Base-by-base conservation (phyloP, 441 rosid genomes). In the Bocquillonia castaneifolia region DNA sequence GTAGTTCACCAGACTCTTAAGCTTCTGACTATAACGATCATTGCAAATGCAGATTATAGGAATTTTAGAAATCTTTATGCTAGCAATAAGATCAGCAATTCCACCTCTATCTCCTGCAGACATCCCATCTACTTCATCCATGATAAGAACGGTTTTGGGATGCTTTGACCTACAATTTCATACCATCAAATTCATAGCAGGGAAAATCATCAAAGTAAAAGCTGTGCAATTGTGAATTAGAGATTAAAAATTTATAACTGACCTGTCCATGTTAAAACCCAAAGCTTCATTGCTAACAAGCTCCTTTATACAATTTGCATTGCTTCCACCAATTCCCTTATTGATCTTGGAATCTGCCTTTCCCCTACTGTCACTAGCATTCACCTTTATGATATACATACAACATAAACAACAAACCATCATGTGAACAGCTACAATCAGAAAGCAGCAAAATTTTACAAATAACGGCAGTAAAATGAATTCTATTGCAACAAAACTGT, bases 121-220 rank as follows among this genome's bases (percentile, higher is more conserved):
- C 99, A 94, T 94, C 59, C 99, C 99, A 87, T 94, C 97, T 45
- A 91, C 97, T 87, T 94, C 99, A 75, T 94, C 99, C 99, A 94
- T 94, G 72, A 94, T 88, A 58, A 94, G 84, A 76, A 91, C 99
- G 56, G 91, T 79, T 72, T 89, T 93, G 22, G 78, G 86, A 77
- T 75, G 86, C 79, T 88, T 89, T 39, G 85, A 81, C 79, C 99
- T 94, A 79, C 45, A 79, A 75, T 73, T 60, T 67, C 55, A 74
- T 73, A 55, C 50, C 56, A 51, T 77, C 64, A 79, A 78, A 57
- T 67, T 50, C 18, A 47, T 42, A 13, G 39, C 2, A 10, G 62
- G 54, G 48, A 60, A 76, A 63, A 51, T 1, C 65, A n/a, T 44
- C 13, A 1, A 59, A 48, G 25, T 9, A 56, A 66, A 47, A 17